A percentile compares a stretch with the other conserved stretches of the same genome.
These are phyloP conservation scores for Fusarium equiseti DNA, from an alignment of 2,329 filamentous ascomycete species.

Conservation along the genomic window DNA sequence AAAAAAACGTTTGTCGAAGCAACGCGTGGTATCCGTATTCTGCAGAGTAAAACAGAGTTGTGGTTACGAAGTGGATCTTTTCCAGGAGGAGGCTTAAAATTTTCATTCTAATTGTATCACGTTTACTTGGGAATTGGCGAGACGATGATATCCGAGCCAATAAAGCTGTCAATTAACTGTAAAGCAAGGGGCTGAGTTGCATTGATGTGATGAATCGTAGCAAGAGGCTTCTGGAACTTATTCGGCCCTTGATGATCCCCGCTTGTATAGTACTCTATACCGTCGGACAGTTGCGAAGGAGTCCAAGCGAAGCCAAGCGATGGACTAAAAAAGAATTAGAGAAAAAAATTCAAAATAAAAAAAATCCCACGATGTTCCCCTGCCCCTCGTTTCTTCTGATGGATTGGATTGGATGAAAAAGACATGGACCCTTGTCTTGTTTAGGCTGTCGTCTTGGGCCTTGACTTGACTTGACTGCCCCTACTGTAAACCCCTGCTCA, in stretches of 20 bases:
- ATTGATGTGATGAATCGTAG: neutral
- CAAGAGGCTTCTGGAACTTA: constrained; percentile 40
- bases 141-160: constrained; percentile 24
- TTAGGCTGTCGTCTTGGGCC: constrained; percentile 8
- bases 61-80: constrained; percentile 18
- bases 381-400: constrained; percentile 22
- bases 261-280: constrained; percentile 21
- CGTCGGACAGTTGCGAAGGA: constrained; percentile 17
- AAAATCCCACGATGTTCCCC: constrained; percentile 33
- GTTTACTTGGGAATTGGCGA: constrained; percentile 8
- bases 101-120: constrained; percentile 8
- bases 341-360: neutral
- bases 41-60: neutral
- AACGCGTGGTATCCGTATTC: constrained; percentile 9
- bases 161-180: constrained; percentile 1
- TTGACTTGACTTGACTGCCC: neutral
- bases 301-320: constrained; percentile 15
- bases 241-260: constrained; percentile 23
- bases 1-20: constrained; percentile 20
- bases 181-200: constrained; percentile 25
- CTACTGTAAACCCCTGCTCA: constrained; percentile 15
- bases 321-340: constrained; percentile 16
- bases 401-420: neutral
- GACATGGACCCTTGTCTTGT: constrained; percentile 20
- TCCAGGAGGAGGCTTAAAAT: constrained; percentile 32